phyloP scores from a whole-genome alignment of 805 yeast genomes.

The Pichia insulana region DNA sequence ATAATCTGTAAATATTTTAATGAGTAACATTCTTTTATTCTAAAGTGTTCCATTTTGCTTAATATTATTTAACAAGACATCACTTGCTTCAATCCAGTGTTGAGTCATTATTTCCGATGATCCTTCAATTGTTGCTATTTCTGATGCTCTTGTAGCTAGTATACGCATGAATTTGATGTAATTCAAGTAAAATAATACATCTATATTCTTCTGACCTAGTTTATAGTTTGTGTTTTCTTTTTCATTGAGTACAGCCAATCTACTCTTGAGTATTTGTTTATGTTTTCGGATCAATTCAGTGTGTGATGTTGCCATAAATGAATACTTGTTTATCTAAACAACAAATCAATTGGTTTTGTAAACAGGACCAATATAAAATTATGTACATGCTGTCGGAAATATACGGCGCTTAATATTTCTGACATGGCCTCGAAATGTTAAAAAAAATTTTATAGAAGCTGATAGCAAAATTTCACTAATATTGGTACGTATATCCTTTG shows the following conservation, averaged over 20 bases:
- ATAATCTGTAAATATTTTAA: background rate
- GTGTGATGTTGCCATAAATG: conserved; percentile 9
- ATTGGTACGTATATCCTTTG: too few species aligned
- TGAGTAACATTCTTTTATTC: background rate
- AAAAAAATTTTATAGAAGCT: too few species aligned
- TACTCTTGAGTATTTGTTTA: conserved; percentile 7
- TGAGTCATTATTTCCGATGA: conserved; percentile 34
- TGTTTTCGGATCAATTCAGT: conserved; percentile 10
- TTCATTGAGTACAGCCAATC: conserved; percentile 7
- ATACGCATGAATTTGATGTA: conserved; percentile 38
- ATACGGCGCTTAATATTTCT: too few species aligned
- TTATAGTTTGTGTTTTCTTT: background rate
- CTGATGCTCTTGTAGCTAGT: conserved; percentile 33
- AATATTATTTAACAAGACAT: conserved; percentile 15
- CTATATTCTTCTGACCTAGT: conserved; percentile 19
- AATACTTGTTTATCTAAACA: too few species aligned
- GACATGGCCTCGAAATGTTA: too few species aligned
- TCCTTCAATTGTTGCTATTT: conserved; percentile 32
- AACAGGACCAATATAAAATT: too few species aligned
- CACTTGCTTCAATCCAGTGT: conserved; percentile 30
- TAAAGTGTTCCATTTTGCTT: conserved; percentile 1
- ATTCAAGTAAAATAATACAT: conserved; percentile 35
- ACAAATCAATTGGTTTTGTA: too few species aligned
- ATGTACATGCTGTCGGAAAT: too few species aligned
- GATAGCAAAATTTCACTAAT: too few species aligned